Base-by-base conservation (phyloP, 176 grass and related monocot species). In the Zoysia pacifica region DNA sequence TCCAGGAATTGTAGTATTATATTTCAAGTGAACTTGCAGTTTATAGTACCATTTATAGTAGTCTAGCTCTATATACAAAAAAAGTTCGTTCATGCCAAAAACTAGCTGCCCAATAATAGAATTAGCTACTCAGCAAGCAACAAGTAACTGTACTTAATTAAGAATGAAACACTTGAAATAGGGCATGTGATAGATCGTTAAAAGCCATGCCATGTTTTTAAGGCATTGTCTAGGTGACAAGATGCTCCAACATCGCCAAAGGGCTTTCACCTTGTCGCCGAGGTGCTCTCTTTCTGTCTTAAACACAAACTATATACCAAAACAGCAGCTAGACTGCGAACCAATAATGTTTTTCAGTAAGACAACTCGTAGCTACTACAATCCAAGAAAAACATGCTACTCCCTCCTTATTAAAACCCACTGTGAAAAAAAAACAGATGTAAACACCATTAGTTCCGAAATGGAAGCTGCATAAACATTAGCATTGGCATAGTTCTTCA, bases 401-500 rank as follows among this genome's bases (percentile, higher is more conserved):
- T 54, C 74, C 51, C 46, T 62, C n/a, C 52, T 61, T 59, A 37
- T 18, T 39, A 73, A 65, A 36, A 70, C 49, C n/a, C 9, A 53
- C 11, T 44, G n/a, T 35, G 70, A 62, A 46, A 40, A 78, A 51
- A 53, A 10, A 4, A 62, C 9, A 60, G 14, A 69, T 11, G 5
- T 54, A 53, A 72, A 78, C 54, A 9, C 47, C 5, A 18, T 64
- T 11, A 36, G 38, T 15, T 39, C 36, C 9, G 19, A 78, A 14
- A 6, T 54, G 2, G 75, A 79, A 79, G 46, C 38, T 47, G 40
- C 36, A 54, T 19, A 72, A 15, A 15, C 75, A n/a, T 73, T 55
- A 66, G 59, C 19, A 78, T 65, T 16, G 50, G 65, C 15, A 4
- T 28, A 36, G 36, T 59, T 41, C 35, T 67, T 50, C 9, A 64